Evolutionary conservation across 1,139 yeast genomes (phyloP), one percentile per base, ranked within the genome.

Genomic region (Meyerozyma athensensis): DNA sequence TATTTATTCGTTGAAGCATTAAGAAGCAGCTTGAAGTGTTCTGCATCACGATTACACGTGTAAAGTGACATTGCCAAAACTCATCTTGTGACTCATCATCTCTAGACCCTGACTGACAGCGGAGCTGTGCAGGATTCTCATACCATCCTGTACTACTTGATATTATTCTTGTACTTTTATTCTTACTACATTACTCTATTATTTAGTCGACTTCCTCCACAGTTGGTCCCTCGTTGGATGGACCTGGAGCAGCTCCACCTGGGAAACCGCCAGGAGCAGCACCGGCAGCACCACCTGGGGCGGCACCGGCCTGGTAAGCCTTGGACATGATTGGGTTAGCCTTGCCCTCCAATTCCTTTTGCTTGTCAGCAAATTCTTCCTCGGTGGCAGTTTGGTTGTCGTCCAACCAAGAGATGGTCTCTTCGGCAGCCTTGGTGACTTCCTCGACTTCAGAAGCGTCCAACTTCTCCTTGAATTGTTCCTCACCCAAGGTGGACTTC

Each of bases 311-410:
- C 67, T 77, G 83, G 84, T 86, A 86, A 74, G 89, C 85, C 78
- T 86, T 85, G 63, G 87, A 74, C 85, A 86, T 81, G 76, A 86
- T 82, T 68, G 96, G 96, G 85, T 86, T 86, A 56, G 95, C 92
- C 71, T 81, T 77, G 53, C 81, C 85, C 77, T 86, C 95, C 63
- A 86, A 84, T 72, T 86, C 96, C 85, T 86, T 86, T 77, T 86
- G 92, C 74, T 81, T 79, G 74, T 84, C 94, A 59, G 79, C 72
- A 71, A 65, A 86, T 76, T 86, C 96, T 65, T 86, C 95, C 57
- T 82, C 77, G 53, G 94, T 69, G 58, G 92, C 96, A 56, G 95
- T 78, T 65, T 80, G 85, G 80, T 85, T 84, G 63, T 76, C 70
- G 69, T 86, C 96, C 70, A 86, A 81, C 95, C 95, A 86, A 51